Percentiles rank a stretch among this genome's conserved stretches.
phyloP scores from a whole-genome alignment of 805 yeast species.

The Nakazawaea peltata region DNA sequence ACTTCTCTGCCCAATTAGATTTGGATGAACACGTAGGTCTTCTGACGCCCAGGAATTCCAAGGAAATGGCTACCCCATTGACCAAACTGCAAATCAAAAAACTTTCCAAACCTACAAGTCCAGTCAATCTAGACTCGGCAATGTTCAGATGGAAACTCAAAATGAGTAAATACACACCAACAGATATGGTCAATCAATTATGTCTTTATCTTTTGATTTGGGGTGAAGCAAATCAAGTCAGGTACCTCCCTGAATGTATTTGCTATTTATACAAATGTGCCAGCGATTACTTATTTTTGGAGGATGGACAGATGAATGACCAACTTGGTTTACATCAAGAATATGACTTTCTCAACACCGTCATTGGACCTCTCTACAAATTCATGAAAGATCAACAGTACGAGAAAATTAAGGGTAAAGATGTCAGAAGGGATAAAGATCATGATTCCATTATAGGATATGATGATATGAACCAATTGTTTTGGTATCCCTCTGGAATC shows the following conservation, averaged over 20 bases:
- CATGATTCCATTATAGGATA: conserved; percentile 54
- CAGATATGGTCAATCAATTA: conserved; percentile 56
- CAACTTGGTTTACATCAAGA: conserved; percentile 8
- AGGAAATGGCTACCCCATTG: conserved; percentile 28
- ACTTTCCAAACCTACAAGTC: conserved; percentile 26
- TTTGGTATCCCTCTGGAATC: conserved; percentile 37
- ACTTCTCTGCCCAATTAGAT: conserved; percentile 76
- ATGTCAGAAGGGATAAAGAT: conserved; percentile 60
- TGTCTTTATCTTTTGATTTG: conserved; percentile 57
- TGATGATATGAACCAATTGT: conserved; percentile 45
- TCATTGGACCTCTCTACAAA: conserved; percentile 42
- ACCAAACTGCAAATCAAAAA: conserved; percentile 34
- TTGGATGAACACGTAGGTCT: conserved; percentile 63
- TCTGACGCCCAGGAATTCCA: conserved; percentile 14
- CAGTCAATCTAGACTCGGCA: conserved; percentile 54
- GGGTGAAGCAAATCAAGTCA: conserved; percentile 70
- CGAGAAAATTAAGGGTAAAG: conserved; percentile 37
- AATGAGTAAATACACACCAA: conserved; percentile 46
- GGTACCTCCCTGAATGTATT: conserved; percentile 41
- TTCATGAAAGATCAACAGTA: conserved; percentile 65
- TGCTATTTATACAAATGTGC: conserved; percentile 55
- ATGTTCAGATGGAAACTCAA: conserved; percentile 72
- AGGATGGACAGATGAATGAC: conserved; percentile 29
- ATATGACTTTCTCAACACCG: conserved; percentile 26
- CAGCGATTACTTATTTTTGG: conserved; percentile 36